Conservation (phyloP, 208 protist genomes). For the Trypanosoma brucei region DNA sequence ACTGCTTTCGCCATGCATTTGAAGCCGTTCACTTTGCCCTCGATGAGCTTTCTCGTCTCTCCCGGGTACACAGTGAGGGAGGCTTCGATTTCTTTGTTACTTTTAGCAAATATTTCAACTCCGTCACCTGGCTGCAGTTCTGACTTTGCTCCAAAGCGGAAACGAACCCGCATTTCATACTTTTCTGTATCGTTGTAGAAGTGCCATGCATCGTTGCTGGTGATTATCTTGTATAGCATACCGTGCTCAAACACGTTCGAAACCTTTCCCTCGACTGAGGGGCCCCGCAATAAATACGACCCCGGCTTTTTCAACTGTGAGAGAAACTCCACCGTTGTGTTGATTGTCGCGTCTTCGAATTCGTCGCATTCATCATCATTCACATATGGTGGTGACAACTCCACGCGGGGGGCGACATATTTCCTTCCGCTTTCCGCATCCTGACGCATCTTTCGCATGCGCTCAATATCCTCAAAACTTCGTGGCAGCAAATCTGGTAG, state of each 20-base stretch:
- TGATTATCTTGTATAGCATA: slow-evolving; percentile 68
- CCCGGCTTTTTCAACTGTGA: slow-evolving; percentile 21
- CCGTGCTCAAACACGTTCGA: slow-evolving; percentile 58
- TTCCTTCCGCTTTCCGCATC: slow-evolving; percentile 48
- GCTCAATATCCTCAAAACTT: slow-evolving; percentile 66
- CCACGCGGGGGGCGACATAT: slow-evolving; percentile 46
- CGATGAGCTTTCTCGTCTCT: slow-evolving; percentile 58
- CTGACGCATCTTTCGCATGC: slow-evolving; percentile 51
- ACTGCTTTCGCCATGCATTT: slow-evolving; percentile 56
- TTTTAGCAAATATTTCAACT: slow-evolving; percentile 55
- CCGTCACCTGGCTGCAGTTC: slow-evolving; percentile 51
- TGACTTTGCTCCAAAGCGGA: slow-evolving; percentile 61
- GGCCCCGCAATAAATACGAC: slow-evolving; percentile 21
- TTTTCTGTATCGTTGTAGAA: slow-evolving; percentile 85
- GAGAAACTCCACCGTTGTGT: slow-evolving; percentile 39
- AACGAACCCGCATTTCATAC: slow-evolving; percentile 82
- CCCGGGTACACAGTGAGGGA: slow-evolving; percentile 59
- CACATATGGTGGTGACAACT: slow-evolving; percentile 67
- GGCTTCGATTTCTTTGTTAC: slow-evolving; percentile 51
- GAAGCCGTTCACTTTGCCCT: slow-evolving; percentile 65
- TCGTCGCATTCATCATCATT: slow-evolving; percentile 81
- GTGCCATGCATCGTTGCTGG: slow-evolving; percentile 52
- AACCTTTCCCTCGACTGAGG: slow-evolving; percentile 42
- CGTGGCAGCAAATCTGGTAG: slow-evolving; percentile 69
- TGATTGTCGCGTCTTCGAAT: slow-evolving; percentile 76